Conservation (phyloP, 495 filamentous ascomycete genomes). For the Podospora pseudopauciseta region DNA sequence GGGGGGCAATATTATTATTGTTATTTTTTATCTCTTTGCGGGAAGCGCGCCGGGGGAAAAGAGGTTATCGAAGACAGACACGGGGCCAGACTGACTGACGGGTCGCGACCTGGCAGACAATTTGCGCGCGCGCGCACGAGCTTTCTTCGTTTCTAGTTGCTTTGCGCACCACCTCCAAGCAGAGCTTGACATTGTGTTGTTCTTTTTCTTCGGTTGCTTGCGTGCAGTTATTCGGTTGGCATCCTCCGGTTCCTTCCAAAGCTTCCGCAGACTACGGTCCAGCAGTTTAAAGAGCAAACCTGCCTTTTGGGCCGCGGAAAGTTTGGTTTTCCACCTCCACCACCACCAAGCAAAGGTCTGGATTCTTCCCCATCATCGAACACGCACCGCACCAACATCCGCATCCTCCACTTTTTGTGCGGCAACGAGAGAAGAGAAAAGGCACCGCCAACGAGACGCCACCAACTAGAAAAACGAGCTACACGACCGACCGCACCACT, state of each 20-base stretch:
- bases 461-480: neutral
- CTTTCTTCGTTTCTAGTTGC: neutral
- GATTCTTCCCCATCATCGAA: neutral
- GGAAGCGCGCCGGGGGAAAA: neutral
- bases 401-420: neutral
- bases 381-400: neutral
- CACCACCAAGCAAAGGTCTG: neutral
- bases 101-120: constrained; percentile 7
- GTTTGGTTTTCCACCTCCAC: neutral
- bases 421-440: too few relatives aligned
- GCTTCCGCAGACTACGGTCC: neutral
- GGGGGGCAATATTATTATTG: neutral
- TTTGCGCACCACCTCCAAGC: neutral
- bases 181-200: neutral
- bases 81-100: constrained; percentile 1
- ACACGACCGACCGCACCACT: neutral
- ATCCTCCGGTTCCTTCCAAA: neutral
- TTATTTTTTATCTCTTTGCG: neutral
- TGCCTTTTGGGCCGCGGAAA: neutral
- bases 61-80: constrained; percentile 4
- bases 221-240: neutral
- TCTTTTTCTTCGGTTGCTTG: neutral
- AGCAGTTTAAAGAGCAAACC: neutral
- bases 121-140: constrained; percentile 5
- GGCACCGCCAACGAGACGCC: neutral